Base-by-base conservation (phyloP, 1,284 basidiomycete species). In the Apiotrichum porosum region DNA sequence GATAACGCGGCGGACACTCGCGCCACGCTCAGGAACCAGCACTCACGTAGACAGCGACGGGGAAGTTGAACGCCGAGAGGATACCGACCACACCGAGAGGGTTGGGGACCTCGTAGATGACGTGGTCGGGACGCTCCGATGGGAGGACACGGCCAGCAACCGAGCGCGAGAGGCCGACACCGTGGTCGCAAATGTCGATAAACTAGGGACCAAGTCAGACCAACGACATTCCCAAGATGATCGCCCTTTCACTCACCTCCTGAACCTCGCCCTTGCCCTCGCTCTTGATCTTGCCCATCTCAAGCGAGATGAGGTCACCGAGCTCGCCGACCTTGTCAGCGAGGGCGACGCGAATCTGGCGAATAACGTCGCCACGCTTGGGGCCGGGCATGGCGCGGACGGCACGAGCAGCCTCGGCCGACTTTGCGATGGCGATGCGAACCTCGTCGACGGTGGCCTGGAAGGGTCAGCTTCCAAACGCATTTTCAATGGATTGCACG, bases 51-150 rank as follows among this genome's bases (percentile, higher is more conserved):
- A 71, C 68, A 18, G 68, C 68, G 38, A 92, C 85, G 9, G 92
- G 92, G 71, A 95, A 95, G 71, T 95, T 95, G 78, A 94, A 94
- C 0, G 91, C 91, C 0, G 75, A 87, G 44, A 95, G 76, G 9
- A 97, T 86, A 4, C 83, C 91, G n/a, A 95, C 84, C 3, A 93
- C 83, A 15, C 92, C 92, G 4, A 97, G 79, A 13, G 92, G 93
- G 68, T 95, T 95, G 15, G 89, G 86, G 5, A 93, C 66, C 47
- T 95, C 91, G 37, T 90, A 79, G 58, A 94, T 92, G 30, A 85
- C 83, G 67, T 94, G 91, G 15, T 88, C 87, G n/a, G 84, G 83
- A 52, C 91, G 78, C 72, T 94, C 91, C 38, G 86, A 90, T 28
- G 85, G 82, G 47, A 93, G 79, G 13, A 92, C 80, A 34, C 83